Evolutionary conservation across 305 asterid species (phyloP), one percentile per base, ranked within the genome.

Genomic region (Caryopteris hybrid): DNA sequence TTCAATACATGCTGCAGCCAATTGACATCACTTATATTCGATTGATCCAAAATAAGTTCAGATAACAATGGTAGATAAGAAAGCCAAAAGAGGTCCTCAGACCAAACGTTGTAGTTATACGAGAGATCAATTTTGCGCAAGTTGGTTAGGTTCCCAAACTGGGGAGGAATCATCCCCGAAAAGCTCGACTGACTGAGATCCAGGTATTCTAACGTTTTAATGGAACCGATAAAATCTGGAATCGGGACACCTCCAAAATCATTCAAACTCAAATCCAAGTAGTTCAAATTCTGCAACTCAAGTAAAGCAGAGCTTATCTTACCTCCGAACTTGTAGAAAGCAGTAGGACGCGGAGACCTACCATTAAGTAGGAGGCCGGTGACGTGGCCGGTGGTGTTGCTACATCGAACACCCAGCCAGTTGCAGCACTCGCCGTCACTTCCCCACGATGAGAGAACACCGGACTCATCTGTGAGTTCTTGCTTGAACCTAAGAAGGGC

Each of bases 101-200:
- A 11, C 36, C 8, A 8, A 13, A 72, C 17, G 0, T 2, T 39
- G 31, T 25, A 25, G 8, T 33, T 38, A 11, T 0, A 36, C 14
- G 25, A 42, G 13, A 74, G 59, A 65, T 68, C 61, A 6, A n/a
- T n/a, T n/a, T n/a, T n/a, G 14, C 63, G 53, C 20, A 83, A 64
- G 67, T 41, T 66, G 59, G 79, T 61, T 29, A 82, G 78, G 60
- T 73, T 74, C 29, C 85, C 81, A 2, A 82, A 62, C 12, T 68
- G 74, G 20, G 43, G 58, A 60, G 78, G 76, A 60, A 80, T 56
- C 11, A 46, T 18, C n/a, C 81, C 79, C 10, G 16, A 11, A 22
- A 79, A 79, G 3, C 9, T 8, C 14, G 66, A 54, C 0, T 0
- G 0, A 0, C 21, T 1, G 8, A 82, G 80, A 67, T 64, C 52